Evolutionary conservation across 139 green algal genomes (phyloP).

Genomic region (Chlorella sp.): DNA sequence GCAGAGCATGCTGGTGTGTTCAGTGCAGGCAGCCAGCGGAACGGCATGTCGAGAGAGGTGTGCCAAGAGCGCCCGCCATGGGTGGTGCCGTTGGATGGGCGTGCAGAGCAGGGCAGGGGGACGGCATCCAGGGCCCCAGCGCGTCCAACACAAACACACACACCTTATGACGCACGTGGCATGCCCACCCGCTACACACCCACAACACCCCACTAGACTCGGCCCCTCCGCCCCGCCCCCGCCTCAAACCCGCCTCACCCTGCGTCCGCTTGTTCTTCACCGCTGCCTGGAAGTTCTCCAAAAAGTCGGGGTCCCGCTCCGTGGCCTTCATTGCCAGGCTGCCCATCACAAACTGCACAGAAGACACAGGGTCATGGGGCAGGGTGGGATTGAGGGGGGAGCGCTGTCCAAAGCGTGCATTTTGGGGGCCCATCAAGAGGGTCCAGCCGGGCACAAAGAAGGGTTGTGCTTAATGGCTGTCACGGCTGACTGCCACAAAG

Average conservation of each 20-base stretch:
- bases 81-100: no score
- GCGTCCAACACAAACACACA: no score
- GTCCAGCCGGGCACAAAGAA: no score
- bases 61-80: no score
- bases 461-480: no score
- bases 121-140: not conserved
- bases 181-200: not conserved
- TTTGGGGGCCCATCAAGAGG: no score
- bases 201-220: not conserved
- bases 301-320: constrained; percentile 77
- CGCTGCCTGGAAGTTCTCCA: constrained; percentile 39
- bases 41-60: no score
- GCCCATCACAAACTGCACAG: constrained; percentile 61
- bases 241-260: not conserved
- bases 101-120: no score
- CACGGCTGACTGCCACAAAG: no score
- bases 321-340: constrained; percentile 69
- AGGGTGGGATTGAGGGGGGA: not conserved
- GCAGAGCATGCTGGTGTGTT: not conserved
- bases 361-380: no score
- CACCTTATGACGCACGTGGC: no score
- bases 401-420: no score
- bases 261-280: constrained; percentile 53
- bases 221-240: not conserved
- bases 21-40: not conserved